Evolutionary conservation across 1,284 basidiomycete genomes (phyloP).

Genomic region (Earliella scabrosa): DNA sequence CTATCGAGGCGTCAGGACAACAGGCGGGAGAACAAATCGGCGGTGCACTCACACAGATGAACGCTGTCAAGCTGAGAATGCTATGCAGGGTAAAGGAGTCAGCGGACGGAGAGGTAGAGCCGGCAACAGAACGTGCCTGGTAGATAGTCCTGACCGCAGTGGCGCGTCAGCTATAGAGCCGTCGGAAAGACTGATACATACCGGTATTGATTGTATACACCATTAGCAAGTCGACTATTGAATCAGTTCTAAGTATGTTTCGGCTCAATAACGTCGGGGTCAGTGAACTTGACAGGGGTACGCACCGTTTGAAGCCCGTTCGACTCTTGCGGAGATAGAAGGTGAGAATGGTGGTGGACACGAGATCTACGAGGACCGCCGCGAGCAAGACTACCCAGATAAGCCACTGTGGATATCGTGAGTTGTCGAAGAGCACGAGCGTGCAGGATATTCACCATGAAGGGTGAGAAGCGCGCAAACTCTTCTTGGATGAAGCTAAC

Average conservation of each 20-base stretch:
- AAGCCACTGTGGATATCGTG: constrained; percentile 1
- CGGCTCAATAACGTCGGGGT: neutral
- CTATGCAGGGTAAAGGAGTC: too few species aligned
- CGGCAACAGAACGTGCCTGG: too few species aligned
- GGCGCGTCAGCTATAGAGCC: too few species aligned
- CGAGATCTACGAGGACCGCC: neutral
- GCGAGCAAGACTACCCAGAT: neutral
- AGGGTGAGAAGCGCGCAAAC: neutral
- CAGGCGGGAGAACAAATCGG: too few species aligned
- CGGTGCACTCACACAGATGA: too few species aligned
- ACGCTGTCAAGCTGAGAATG: too few species aligned
- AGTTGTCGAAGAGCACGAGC: neutral
- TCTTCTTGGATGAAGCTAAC: neutral
- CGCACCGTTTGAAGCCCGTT: constrained; percentile 4
- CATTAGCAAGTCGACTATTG: neutral
- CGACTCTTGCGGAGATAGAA: constrained; percentile 1
- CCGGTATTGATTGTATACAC: constrained; percentile 12
- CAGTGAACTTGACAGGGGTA: neutral
- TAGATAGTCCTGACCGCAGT: too few species aligned
- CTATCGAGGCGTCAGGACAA: too few species aligned
- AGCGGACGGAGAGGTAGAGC: too few species aligned
- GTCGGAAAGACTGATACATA: neutral
- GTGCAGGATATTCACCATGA: neutral
- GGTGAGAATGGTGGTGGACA: neutral
- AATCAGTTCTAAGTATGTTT: neutral